These are phyloP conservation scores for Penicillium sp. DNA, from an alignment of 2,329 filamentous ascomycete genomes.

Conservation along the genomic window DNA sequence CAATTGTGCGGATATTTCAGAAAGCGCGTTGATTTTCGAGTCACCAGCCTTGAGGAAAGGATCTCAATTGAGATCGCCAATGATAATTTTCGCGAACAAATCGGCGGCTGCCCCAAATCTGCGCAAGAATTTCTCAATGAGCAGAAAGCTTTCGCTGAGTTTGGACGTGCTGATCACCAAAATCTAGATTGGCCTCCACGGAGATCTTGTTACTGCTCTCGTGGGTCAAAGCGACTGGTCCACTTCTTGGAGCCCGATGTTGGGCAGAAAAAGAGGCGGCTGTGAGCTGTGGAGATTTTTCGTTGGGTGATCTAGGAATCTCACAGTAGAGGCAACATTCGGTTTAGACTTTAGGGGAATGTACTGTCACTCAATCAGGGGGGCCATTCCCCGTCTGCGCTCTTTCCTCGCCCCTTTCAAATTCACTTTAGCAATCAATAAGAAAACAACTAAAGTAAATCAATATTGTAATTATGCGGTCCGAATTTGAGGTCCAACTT, in stretches of 20 bases:
- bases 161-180: slow-evolving; percentile 19
- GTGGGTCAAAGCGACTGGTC: slow-evolving; percentile 9
- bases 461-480: no score
- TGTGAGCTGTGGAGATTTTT: background rate
- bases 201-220: slow-evolving; percentile 14
- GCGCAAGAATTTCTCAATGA: slow-evolving; percentile 12
- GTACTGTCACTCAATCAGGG: no score
- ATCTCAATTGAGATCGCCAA: slow-evolving; percentile 11
- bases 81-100: background rate
- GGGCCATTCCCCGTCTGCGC: no score
- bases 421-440: no score
- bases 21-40: slow-evolving; percentile 13
- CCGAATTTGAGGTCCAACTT: no score
- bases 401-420: no score
- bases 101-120: slow-evolving; percentile 20
- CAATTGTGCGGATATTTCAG: slow-evolving; percentile 20
- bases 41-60: slow-evolving; percentile 14
- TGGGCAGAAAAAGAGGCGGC: background rate
- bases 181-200: slow-evolving; percentile 14
- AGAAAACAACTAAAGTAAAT: no score
- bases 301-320: no score
- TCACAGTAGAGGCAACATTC: no score
- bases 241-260: slow-evolving; percentile 11
- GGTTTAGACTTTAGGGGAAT: no score
- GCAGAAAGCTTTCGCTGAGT: slow-evolving; percentile 12